Percentiles rank a stretch among this genome's conserved stretches.
Evolutionary conservation across 163 green algal species (phyloP).

Genomic region (Volvox carteri): DNA sequence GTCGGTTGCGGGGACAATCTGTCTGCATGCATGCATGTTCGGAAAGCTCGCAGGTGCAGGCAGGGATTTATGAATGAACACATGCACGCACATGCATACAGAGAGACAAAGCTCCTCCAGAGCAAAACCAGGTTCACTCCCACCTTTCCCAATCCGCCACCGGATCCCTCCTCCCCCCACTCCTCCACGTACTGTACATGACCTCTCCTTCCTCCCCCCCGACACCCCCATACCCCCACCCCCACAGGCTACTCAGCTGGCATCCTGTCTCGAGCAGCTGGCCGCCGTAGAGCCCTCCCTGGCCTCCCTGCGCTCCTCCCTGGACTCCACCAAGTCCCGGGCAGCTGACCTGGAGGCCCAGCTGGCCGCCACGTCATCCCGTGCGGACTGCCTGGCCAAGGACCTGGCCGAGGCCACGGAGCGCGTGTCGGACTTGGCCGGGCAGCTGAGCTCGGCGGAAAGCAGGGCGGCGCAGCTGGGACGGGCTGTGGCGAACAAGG

Average conservation of each 20-base stretch:
- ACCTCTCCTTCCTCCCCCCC: no score
- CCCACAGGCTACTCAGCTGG: constrained; percentile 46
- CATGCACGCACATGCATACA: no score
- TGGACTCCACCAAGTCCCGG: neutral
- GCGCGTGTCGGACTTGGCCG: constrained; percentile 16
- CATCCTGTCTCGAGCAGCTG: constrained; percentile 23
- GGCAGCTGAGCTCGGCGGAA: constrained; percentile 19
- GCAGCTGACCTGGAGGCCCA: neutral
- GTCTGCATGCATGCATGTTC: neutral
- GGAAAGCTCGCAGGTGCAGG: no score
- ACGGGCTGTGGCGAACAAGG: neutral
- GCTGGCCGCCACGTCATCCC: neutral
- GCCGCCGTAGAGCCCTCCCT: constrained; percentile 45
- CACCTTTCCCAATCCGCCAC: no score
- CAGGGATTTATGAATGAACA: no score
- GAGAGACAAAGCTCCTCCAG: no score
- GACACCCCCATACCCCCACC: no score
- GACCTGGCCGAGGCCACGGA: constrained; percentile 28
- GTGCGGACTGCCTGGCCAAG: neutral
- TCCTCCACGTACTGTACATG: no score
- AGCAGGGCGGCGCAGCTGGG: constrained; percentile 6
- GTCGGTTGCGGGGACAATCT: neutral
- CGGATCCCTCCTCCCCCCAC: no score
- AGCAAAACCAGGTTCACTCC: no score
- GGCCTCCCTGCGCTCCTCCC: neutral